These are phyloP conservation scores for Wallacemonas collosoma DNA, from an alignment of 208 protist species.

Conservation along the genomic window DNA sequence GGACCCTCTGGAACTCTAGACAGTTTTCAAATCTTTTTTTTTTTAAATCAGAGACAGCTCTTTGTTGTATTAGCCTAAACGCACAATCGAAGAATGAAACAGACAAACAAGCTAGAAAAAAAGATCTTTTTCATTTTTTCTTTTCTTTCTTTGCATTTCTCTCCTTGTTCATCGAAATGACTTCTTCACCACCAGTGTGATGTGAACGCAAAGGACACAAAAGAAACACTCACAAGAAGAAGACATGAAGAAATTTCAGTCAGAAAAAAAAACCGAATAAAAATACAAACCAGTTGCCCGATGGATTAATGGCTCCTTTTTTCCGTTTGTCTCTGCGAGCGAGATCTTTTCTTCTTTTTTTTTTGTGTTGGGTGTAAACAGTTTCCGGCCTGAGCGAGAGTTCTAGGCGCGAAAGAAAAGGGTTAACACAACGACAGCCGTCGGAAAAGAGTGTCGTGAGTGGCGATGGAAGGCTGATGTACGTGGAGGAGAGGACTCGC, in stretches of 20 bases:
- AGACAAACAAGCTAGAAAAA: not conserved
- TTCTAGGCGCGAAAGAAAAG: not conserved
- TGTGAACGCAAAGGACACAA: not conserved
- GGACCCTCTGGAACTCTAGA: not conserved
- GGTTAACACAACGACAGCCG: not conserved
- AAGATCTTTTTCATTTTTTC: not conserved
- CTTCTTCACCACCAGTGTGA: too few relatives aligned
- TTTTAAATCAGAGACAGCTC: slow-evolving; percentile 1
- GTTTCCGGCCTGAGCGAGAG: not conserved
- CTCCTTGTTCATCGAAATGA: too few relatives aligned
- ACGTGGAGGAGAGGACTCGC: too few relatives aligned
- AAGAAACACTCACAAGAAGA: not conserved
- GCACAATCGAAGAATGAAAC: slow-evolving; percentile 4
- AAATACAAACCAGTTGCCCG: not conserved
- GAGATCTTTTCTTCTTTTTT: not conserved
- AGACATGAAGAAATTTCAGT: not conserved
- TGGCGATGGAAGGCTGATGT: too few relatives aligned
- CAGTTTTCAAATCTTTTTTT: not conserved
- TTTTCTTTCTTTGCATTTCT: too few relatives aligned
- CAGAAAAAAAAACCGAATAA: not conserved
- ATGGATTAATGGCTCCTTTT: not conserved
- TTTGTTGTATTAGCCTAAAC: slow-evolving; percentile 23
- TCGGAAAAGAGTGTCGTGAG: too few relatives aligned
- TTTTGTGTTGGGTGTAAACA: slow-evolving; percentile 1
- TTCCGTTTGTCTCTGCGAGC: not conserved